phyloP scores from a whole-genome alignment of 1,284 basidiomycete genomes.

The Cutaneotrichosporon spelunceum region DNA sequence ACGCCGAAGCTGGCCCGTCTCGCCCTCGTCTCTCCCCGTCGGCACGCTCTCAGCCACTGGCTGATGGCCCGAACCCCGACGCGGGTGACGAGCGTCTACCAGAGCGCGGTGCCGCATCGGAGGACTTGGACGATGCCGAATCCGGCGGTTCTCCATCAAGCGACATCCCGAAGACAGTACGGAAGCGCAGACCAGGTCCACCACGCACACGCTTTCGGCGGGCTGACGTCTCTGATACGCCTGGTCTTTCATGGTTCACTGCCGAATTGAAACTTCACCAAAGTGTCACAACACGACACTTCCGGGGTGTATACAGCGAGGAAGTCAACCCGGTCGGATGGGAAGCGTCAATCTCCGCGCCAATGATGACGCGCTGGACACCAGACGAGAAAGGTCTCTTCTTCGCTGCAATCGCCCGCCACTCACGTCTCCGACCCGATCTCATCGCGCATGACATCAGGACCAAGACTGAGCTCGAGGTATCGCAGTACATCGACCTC shows the following conservation, averaged over 20 bases:
- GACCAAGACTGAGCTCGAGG: conserved; percentile 62
- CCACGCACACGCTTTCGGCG: neutral
- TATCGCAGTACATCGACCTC: conserved; percentile 60
- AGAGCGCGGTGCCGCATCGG: neutral
- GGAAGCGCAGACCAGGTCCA: neutral
- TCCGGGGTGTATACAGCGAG: neutral
- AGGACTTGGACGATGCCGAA: neutral
- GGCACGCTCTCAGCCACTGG: neutral
- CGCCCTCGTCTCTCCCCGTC: neutral
- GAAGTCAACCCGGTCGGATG: neutral
- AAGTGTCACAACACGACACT: neutral
- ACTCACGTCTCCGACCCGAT: conserved; percentile 69
- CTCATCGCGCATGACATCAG: conserved; percentile 62
- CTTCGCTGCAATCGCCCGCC: conserved; percentile 62
- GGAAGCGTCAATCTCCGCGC: neutral
- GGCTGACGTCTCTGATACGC: neutral
- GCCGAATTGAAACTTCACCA: conserved; percentile 13
- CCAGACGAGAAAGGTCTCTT: conserved; percentile 64
- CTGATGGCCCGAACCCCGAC: neutral
- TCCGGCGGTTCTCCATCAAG: too few relatives aligned
- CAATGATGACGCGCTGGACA: conserved; percentile 58
- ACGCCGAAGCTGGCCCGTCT: conserved; percentile 15
- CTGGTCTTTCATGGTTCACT: conserved; percentile 13
- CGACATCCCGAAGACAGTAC: neutral
- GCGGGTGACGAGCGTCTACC: neutral